These are phyloP conservation scores for Coprinopsis marcescibilis DNA, from an alignment of 768 basidiomycete species.

Conservation along the genomic window DNA sequence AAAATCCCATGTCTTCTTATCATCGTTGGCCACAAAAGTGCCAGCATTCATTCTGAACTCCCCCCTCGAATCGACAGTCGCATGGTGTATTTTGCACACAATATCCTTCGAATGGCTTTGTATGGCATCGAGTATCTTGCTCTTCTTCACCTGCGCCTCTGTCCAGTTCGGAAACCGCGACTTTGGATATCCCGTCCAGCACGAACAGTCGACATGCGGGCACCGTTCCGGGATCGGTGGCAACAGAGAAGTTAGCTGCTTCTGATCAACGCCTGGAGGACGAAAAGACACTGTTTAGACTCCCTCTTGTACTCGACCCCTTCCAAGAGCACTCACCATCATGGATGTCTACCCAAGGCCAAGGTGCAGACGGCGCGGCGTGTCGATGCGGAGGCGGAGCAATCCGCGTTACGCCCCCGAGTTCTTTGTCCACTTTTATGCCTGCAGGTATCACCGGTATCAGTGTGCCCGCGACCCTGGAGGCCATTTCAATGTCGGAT, in stretches of 20 bases:
- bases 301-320: not conserved
- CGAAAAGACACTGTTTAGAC: not conserved
- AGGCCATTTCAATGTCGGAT: too few relatives aligned
- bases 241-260: conserved; percentile 24
- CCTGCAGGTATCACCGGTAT: too few relatives aligned
- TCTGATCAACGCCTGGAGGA: conserved; percentile 28
- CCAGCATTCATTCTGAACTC: conserved; percentile 28
- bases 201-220: conserved; percentile 31
- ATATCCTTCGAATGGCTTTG: conserved; percentile 21
- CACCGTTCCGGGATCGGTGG: conserved; percentile 33
- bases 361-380: conserved; percentile 41
- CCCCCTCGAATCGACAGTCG: conserved; percentile 35
- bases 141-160: conserved; percentile 33
- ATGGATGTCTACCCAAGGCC: conserved; percentile 41
- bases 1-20: conserved; percentile 32
- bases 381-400: conserved; percentile 39
- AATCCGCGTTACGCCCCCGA: conserved; percentile 12
- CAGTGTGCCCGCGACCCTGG: too few relatives aligned
- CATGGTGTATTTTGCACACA: conserved; percentile 29
- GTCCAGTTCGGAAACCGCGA: conserved; percentile 57
- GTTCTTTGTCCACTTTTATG: too few relatives aligned
- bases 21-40: conserved; percentile 19
- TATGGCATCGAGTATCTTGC: conserved; percentile 34
- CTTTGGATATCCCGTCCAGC: conserved; percentile 39
- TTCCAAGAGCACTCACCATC: conserved; percentile 23